Evolutionary conservation across 768 basidiomycete species (phyloP).

Genomic region (Trametes cinnabarina): DNA sequence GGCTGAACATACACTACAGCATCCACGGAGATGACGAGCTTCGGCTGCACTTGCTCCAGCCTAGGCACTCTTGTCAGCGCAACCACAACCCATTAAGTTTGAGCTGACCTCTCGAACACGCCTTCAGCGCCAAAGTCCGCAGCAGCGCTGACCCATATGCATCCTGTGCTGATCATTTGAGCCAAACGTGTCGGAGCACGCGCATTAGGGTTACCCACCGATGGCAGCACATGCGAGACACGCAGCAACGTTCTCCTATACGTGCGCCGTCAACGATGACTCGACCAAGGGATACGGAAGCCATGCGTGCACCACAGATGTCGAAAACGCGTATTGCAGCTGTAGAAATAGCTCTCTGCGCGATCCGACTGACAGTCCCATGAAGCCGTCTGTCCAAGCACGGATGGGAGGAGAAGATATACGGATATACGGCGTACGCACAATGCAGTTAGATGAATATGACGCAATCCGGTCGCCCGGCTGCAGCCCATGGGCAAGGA

Average conservation of each 20-base stretch:
- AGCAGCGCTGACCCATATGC: conserved; percentile 82
- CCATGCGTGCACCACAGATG: not conserved
- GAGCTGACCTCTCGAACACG: conserved; percentile 62
- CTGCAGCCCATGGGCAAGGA: conserved; percentile 49
- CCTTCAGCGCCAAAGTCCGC: conserved; percentile 82
- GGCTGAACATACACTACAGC: conserved; percentile 54
- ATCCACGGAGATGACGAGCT: conserved; percentile 70
- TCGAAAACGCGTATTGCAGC: not conserved
- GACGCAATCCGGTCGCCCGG: conserved; percentile 74
- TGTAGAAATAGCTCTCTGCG: not conserved
- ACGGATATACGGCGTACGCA: conserved; percentile 35
- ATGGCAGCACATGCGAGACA: conserved; percentile 69
- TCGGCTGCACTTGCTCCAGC: conserved; percentile 77
- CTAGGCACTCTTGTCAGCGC: conserved; percentile 31
- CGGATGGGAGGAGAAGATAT: not conserved
- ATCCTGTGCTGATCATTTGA: conserved; percentile 34
- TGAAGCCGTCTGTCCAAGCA: not conserved
- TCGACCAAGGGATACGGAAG: not conserved
- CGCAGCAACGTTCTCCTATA: conserved; percentile 64
- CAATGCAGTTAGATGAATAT: conserved; percentile 78
- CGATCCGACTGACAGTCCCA: not conserved
- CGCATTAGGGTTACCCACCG: conserved; percentile 31
- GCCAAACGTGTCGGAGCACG: not conserved
- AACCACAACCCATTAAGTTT: not conserved
- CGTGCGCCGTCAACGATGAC: not conserved